Conservation (phyloP, 2,329 filamentous ascomycete genomes). For the Colletotrichum eleusines region DNA sequence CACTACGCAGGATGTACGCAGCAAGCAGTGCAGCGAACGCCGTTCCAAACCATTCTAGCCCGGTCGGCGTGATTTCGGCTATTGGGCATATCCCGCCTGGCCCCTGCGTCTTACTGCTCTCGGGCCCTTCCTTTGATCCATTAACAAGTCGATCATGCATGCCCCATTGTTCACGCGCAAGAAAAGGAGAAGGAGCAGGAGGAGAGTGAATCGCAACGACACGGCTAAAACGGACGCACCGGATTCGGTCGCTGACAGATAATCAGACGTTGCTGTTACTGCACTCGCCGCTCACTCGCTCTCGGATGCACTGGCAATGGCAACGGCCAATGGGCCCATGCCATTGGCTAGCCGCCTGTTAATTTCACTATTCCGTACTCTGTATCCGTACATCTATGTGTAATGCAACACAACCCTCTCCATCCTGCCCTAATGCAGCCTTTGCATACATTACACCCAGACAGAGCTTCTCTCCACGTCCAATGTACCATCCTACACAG, state of each 20-base stretch:
- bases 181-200: constrained; percentile 24
- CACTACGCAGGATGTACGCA: no score
- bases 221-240: constrained; percentile 31
- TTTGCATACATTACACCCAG: constrained; percentile 15
- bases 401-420: constrained; percentile 2
- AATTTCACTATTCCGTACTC: neutral
- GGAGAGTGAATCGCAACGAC: constrained; percentile 25
- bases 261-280: constrained; percentile 9
- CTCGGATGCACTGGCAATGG: constrained; percentile 24
- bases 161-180: constrained; percentile 18
- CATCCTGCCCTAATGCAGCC: constrained; percentile 21
- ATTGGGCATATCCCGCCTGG: constrained; percentile 31
- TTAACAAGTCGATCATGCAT: neutral
- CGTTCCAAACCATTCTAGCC: constrained; percentile 22
- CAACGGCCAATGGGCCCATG: neutral
- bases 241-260: constrained; percentile 27
- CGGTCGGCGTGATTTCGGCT: constrained; percentile 24
- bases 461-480: constrained; percentile 1
- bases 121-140: constrained; percentile 5
- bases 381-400: constrained; percentile 1
- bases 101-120: constrained; percentile 30
- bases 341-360: neutral
- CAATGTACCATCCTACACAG: no score
- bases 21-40: no score
- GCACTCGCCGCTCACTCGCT: neutral